phyloP scores from a whole-genome alignment of 2,329 filamentous ascomycete genomes.

The Chrysoporthe cubensis region DNA sequence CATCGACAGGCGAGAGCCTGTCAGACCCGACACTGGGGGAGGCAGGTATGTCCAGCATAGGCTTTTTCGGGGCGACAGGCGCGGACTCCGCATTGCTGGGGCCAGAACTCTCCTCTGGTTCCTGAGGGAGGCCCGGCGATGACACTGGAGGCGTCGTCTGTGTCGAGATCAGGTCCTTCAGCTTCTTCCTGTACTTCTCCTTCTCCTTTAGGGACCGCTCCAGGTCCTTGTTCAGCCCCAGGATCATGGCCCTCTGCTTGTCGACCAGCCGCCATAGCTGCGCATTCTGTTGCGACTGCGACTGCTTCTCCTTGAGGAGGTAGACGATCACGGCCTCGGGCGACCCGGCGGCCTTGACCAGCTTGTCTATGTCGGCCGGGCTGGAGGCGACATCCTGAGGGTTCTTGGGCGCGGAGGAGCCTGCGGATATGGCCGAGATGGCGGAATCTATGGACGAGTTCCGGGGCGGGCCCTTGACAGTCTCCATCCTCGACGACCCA shows the following conservation, averaged over 20 bases:
- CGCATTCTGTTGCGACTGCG: constrained; percentile 83
- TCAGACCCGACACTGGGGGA: constrained; percentile 57
- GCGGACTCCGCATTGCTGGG: constrained; percentile 34
- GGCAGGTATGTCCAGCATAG: constrained; percentile 43
- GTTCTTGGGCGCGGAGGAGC: constrained; percentile 60
- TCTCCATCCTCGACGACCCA: constrained; percentile 48
- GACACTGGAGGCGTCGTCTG: constrained; percentile 38
- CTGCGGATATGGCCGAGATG: constrained; percentile 75
- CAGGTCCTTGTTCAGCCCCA: constrained; percentile 92
- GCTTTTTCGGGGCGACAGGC: constrained; percentile 38
- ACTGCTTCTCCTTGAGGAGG: constrained; percentile 88
- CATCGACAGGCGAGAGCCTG: constrained; percentile 62
- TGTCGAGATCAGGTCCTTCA: constrained; percentile 71
- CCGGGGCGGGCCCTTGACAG: constrained; percentile 56
- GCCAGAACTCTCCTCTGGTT: constrained; percentile 27
- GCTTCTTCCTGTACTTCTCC: constrained; percentile 86
- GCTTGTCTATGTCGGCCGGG: constrained; percentile 73
- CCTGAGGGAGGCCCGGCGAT: constrained; percentile 24
- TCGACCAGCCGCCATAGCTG: constrained; percentile 96
- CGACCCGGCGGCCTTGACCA: constrained; percentile 85
- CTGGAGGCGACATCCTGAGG: constrained; percentile 63
- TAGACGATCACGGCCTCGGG: constrained; percentile 88
- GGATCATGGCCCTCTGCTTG: constrained; percentile 91
- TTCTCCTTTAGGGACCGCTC: constrained; percentile 92
- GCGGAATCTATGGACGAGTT: constrained; percentile 92